phyloP scores from a whole-genome alignment of 805 yeast genomes.

The Schwanniomyces vanrijiae region DNA sequence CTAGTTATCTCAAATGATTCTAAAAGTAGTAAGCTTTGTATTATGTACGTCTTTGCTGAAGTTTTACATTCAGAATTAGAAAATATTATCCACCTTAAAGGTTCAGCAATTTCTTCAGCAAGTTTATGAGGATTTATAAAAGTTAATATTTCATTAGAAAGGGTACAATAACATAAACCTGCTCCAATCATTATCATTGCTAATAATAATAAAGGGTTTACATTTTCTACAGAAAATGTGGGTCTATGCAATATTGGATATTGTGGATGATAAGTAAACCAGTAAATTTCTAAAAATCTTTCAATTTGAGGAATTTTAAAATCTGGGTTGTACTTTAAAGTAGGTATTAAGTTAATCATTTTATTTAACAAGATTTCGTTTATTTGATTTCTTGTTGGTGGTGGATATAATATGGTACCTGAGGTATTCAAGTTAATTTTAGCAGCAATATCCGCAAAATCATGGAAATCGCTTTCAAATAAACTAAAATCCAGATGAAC shows the following conservation, averaged over 20 bases:
- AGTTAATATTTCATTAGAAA: slow-evolving; percentile 13
- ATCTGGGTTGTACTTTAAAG: slow-evolving; percentile 13
- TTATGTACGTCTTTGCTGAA: slow-evolving; percentile 71
- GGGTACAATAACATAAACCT: slow-evolving; percentile 32
- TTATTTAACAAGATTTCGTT: slow-evolving; percentile 7
- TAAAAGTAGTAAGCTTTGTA: slow-evolving; percentile 66
- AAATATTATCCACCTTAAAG: slow-evolving; percentile 69
- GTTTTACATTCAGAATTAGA: slow-evolving; percentile 67
- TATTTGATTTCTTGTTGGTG: slow-evolving; percentile 13
- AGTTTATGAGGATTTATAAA: slow-evolving; percentile 24
- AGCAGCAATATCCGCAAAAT: slow-evolving; percentile 8
- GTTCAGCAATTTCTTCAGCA: slow-evolving; percentile 49
- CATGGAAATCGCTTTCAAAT: not conserved
- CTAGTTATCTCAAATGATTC: slow-evolving; percentile 75
- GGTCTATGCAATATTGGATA: slow-evolving; percentile 61
- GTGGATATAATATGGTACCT: slow-evolving; percentile 17
- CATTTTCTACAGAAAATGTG: slow-evolving; percentile 47
- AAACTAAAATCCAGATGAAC: not conserved
- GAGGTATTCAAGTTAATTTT: slow-evolving; percentile 17
- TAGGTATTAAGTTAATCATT: slow-evolving; percentile 15
- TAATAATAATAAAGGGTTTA: slow-evolving; percentile 50
- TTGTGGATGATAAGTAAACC: slow-evolving; percentile 58
- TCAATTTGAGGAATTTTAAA: slow-evolving; percentile 16
- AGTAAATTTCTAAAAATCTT: slow-evolving; percentile 38
- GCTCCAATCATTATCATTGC: slow-evolving; percentile 60